Evolutionary conservation across 495 filamentous ascomycete species (phyloP).

Genomic region (Penicillium soppii): DNA sequence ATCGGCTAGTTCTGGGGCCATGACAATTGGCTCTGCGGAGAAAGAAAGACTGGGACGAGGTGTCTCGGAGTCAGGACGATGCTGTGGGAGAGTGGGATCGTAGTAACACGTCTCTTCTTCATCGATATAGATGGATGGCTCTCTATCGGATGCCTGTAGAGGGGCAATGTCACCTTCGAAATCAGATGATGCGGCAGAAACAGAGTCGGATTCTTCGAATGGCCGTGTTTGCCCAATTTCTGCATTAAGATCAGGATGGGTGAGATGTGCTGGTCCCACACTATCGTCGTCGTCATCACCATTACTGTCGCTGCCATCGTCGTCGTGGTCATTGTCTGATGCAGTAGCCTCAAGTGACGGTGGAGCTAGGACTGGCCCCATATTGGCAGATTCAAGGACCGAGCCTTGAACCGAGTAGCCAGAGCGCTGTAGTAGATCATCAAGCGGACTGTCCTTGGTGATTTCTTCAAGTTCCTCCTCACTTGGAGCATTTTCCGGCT

Average conservation of each 20-base stretch:
- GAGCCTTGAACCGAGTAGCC: conserved; percentile 47
- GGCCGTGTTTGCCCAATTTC: neutral
- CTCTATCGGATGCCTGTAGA: conserved; percentile 18
- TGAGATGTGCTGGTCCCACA: conserved; percentile 2
- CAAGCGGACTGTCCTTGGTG: conserved; percentile 33
- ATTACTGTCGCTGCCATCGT: conserved; percentile 11
- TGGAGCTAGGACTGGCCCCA: conserved; percentile 26
- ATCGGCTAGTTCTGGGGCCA: neutral
- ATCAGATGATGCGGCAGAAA: conserved; percentile 15
- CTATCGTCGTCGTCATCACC: conserved; percentile 18
- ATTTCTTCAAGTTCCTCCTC: conserved; percentile 27
- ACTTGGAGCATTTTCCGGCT: conserved; percentile 15
- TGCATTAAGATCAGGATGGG: neutral
- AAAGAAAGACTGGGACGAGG: conserved; percentile 15
- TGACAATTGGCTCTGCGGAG: conserved; percentile 7
- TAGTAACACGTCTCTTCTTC: conserved; percentile 25
- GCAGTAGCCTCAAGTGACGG: conserved; percentile 14
- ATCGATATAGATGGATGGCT: conserved; percentile 11
- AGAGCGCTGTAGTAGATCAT: conserved; percentile 48
- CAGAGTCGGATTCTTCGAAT: conserved; percentile 9
- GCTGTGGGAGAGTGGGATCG: conserved; percentile 72
- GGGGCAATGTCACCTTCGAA: conserved; percentile 12
- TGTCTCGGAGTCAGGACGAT: conserved; percentile 53
- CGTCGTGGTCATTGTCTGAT: conserved; percentile 25
- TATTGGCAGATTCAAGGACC: conserved; percentile 13